Evolutionary conservation across 352 stramenopile genomes (phyloP).

Genomic region (Globisporangium paroecandrum): DNA sequence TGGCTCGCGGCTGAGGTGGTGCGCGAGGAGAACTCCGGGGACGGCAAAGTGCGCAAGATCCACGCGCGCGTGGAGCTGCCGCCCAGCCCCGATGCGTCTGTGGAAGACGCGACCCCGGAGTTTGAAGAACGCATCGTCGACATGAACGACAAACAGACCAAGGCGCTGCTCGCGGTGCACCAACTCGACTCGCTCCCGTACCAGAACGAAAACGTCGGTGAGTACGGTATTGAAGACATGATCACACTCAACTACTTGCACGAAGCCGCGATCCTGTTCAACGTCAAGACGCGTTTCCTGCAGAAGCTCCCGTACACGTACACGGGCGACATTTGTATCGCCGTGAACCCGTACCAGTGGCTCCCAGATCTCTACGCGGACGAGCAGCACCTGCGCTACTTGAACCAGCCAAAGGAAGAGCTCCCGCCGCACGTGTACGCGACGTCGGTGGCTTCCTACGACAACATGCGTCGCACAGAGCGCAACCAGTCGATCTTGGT

Average conservation of each 20-base stretch:
- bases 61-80: conserved; percentile 58
- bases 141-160: conserved; percentile 67
- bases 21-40: conserved; percentile 57
- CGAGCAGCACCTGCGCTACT: conserved; percentile 71
- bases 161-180: conserved; percentile 63
- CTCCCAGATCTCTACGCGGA: conserved; percentile 84
- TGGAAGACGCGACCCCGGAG: conserved; percentile 13
- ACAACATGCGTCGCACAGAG: conserved; percentile 68
- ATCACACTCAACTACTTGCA: conserved; percentile 89
- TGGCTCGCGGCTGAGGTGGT: conserved; percentile 79
- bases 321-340: conserved; percentile 96
- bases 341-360: conserved; percentile 96
- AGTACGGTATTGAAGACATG: conserved; percentile 81
- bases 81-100: conserved; percentile 17
- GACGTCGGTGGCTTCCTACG: conserved; percentile 72
- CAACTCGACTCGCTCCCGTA: conserved; percentile 79
- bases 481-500: conserved; percentile 87
- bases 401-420: conserved; percentile 71
- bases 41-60: conserved; percentile 65
- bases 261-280: conserved; percentile 89
- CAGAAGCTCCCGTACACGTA: conserved; percentile 92
- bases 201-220: conserved; percentile 74
- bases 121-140: conserved; percentile 68
- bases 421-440: conserved; percentile 79
- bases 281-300: conserved; percentile 83